Conservation (phyloP, 768 basidiomycete species). For the Gymnopilus dilepis region DNA sequence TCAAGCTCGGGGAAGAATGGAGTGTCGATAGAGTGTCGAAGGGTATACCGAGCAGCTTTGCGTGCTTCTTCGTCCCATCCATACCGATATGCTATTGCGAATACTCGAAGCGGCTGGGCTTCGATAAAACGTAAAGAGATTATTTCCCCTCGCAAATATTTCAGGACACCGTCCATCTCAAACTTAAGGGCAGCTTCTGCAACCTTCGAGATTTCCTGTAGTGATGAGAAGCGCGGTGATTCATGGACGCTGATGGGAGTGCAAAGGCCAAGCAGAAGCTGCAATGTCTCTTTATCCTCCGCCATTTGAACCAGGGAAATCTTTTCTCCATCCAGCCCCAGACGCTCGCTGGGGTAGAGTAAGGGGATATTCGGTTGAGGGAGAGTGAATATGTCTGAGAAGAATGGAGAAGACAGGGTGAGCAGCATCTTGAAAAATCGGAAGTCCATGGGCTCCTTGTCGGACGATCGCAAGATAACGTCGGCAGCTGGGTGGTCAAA, state of each 20-base stretch:
- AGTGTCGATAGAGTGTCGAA: conserved; percentile 35
- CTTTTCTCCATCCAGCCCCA: conserved; percentile 32
- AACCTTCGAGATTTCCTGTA: conserved; percentile 47
- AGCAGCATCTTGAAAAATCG: conserved; percentile 60
- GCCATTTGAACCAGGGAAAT: conserved; percentile 52
- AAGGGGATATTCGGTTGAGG: conserved; percentile 44
- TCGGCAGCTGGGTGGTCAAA: conserved; percentile 57
- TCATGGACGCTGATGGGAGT: conserved; percentile 49
- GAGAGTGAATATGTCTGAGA: conserved; percentile 58
- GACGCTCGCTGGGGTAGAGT: conserved; percentile 28
- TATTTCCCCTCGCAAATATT: conserved; percentile 34
- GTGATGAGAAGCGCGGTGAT: conserved; percentile 36
- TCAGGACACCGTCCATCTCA: conserved; percentile 52
- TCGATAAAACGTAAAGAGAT: conserved; percentile 40
- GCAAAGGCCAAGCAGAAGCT: conserved; percentile 50
- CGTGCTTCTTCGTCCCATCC: conserved; percentile 40
- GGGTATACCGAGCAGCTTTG: conserved; percentile 38
- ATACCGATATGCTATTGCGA: conserved; percentile 47
- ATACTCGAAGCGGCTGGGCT: conserved; percentile 45
- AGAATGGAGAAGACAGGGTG: conserved; percentile 61
- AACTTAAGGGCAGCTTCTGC: conserved; percentile 54
- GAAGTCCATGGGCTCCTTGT: conserved; percentile 51
- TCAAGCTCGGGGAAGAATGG: conserved; percentile 43
- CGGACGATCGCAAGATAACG: conserved; percentile 59
- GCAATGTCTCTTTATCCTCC: conserved; percentile 48